phyloP scores from a whole-genome alignment of 2,329 filamentous ascomycete species.

The Camillea tinctor region DNA sequence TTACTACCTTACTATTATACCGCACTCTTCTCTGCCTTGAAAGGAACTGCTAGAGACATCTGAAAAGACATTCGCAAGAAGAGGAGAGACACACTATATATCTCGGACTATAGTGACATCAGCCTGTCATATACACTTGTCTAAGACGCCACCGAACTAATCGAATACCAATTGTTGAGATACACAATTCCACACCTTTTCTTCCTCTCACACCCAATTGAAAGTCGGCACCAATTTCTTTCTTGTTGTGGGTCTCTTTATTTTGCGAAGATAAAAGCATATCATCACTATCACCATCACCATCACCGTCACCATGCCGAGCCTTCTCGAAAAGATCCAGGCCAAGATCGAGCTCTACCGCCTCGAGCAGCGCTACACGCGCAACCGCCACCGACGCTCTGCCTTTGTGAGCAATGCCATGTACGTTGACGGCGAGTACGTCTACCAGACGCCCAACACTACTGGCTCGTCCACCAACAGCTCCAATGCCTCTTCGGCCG shows the following conservation, averaged over 20 bases:
- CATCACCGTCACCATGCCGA: slow-evolving; percentile 34
- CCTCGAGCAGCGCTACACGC: slow-evolving; percentile 92
- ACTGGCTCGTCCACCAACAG: slow-evolving; percentile 56
- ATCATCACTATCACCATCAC: neutral
- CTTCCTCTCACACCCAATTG: neutral
- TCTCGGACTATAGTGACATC: too few relatives aligned
- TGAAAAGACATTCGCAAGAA: neutral
- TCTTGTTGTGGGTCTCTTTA: too few relatives aligned
- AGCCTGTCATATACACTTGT: too few relatives aligned
- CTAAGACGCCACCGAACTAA: slow-evolving; percentile 5
- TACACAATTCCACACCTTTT: neutral
- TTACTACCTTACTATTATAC: neutral
- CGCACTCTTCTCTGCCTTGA: slow-evolving; percentile 6
- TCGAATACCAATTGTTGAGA: slow-evolving; percentile 1
- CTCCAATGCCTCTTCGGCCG: slow-evolving; percentile 21
- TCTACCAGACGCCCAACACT: slow-evolving; percentile 67
- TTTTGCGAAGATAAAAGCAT: too few relatives aligned
- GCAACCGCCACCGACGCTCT: slow-evolving; percentile 79
- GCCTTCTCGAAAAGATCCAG: slow-evolving; percentile 59
- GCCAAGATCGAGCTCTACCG: slow-evolving; percentile 86
- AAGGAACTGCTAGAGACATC: neutral
- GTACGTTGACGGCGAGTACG: slow-evolving; percentile 94
- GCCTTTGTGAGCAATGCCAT: slow-evolving; percentile 86
- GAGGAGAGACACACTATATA: neutral
- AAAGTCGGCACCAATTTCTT: too few relatives aligned